phyloP scores from a whole-genome alignment of 192 early-diverging fungal genomes.

The Linnemannia zychae region DNA sequence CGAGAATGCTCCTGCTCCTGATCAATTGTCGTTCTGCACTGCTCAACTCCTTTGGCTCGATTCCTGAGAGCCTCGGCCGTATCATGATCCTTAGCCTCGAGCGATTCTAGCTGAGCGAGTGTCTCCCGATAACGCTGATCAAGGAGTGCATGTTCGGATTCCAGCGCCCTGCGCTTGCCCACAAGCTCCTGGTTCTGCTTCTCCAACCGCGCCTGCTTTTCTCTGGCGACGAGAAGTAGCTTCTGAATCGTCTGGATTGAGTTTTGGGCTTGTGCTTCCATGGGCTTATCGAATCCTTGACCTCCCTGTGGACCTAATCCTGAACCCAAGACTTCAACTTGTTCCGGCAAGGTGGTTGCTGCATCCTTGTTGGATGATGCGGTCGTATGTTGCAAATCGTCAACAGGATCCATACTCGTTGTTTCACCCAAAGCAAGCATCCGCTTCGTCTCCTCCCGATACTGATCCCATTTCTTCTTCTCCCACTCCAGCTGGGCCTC shows the following conservation, averaged over 20 bases:
- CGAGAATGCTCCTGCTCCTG: slow-evolving; percentile 21
- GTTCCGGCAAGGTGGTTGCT: background rate
- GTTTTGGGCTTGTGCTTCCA: slow-evolving; percentile 33
- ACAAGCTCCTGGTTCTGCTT: slow-evolving; percentile 10
- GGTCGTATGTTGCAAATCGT: background rate
- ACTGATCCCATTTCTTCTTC: slow-evolving; percentile 42
- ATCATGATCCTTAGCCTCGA: slow-evolving; percentile 4
- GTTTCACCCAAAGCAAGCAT: slow-evolving; percentile 12
- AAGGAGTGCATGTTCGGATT: background rate
- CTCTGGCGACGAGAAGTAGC: slow-evolving; percentile 15
- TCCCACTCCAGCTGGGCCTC: slow-evolving; percentile 48
- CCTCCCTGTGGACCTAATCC: background rate
- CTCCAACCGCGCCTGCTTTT: slow-evolving; percentile 16
- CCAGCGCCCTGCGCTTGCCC: slow-evolving; percentile 16
- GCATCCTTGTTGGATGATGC: background rate
- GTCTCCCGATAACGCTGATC: slow-evolving; percentile 1
- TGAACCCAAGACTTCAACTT: background rate
- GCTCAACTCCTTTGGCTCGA: slow-evolving; percentile 9
- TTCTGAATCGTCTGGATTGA: slow-evolving; percentile 33
- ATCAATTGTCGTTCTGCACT: slow-evolving; percentile 21
- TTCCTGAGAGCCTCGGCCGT: slow-evolving; percentile 23
- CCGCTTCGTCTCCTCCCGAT: slow-evolving; percentile 17
- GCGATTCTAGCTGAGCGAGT: background rate
- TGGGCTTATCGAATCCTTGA: slow-evolving; percentile 18
- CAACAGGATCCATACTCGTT: background rate